Conservation (phyloP, 2,329 filamentous ascomycete species). For the Hypoxylon sp. region DNA sequence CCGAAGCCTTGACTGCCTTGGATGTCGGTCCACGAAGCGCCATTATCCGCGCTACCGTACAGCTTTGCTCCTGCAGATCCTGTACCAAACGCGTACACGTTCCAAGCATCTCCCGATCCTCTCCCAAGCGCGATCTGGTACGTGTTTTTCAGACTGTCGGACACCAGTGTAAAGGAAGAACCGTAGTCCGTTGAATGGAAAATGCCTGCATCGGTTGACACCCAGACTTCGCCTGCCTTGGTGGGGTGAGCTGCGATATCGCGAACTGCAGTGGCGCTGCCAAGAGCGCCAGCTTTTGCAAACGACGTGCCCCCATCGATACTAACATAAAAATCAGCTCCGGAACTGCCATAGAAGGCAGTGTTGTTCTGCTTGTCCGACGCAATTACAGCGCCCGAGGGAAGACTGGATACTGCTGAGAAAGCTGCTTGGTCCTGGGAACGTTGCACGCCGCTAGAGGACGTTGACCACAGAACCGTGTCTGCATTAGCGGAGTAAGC, state of each 20-base stretch:
- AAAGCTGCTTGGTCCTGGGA: constrained; percentile 62
- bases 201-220: constrained; percentile 68
- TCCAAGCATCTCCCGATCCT: constrained; percentile 60
- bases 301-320: constrained; percentile 65
- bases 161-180: constrained; percentile 61
- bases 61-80: constrained; percentile 61
- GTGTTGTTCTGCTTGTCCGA: constrained; percentile 68
- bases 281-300: constrained; percentile 56
- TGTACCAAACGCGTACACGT: constrained; percentile 64
- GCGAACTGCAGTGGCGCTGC: constrained; percentile 64
- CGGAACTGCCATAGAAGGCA: constrained; percentile 67
- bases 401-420: constrained; percentile 61
- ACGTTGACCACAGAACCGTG: constrained; percentile 64
- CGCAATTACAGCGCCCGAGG: constrained; percentile 64
- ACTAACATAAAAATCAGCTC: constrained; percentile 66
- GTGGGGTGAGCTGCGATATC: constrained; percentile 70
- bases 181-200: constrained; percentile 69
- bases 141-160: constrained; percentile 57
- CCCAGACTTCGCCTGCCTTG: constrained; percentile 72
- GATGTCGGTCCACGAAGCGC: constrained; percentile 63
- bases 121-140: constrained; percentile 62
- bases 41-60: constrained; percentile 62
- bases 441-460: constrained; percentile 59
- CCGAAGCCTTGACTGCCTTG: constrained; percentile 65
- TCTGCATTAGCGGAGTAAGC: constrained; percentile 67